These are phyloP conservation scores for Periconia macrospinosa DNA, from an alignment of 2,329 filamentous ascomycete species.

Conservation along the genomic window DNA sequence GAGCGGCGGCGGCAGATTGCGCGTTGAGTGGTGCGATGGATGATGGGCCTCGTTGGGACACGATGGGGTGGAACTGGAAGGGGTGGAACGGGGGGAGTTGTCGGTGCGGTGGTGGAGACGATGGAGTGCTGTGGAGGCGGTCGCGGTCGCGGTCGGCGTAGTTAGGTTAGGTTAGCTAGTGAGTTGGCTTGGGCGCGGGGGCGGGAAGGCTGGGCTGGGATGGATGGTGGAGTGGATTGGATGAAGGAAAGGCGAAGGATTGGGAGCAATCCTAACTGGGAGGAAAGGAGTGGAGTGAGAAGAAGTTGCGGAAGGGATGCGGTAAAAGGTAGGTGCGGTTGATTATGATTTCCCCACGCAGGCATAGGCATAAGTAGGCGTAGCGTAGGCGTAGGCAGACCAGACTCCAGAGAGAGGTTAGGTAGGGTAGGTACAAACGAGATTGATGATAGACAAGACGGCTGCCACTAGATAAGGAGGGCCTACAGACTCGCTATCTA, in stretches of 20 bases:
- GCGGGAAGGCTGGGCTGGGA: not conserved
- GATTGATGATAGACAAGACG: no score
- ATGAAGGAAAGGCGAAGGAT: slow-evolving; percentile 10
- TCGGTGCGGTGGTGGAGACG: not conserved
- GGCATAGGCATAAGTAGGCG: no score
- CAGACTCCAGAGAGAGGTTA: no score
- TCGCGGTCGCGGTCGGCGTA: not conserved
- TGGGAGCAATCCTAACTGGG: no score
- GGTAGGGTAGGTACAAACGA: no score
- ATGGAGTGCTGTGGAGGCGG: not conserved
- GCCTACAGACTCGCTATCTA: no score
- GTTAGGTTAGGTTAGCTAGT: no score
- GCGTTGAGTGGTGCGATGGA: not conserved
- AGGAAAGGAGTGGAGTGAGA: not conserved
- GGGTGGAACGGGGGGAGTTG: not conserved
- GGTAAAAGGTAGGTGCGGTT: not conserved
- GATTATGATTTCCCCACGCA: no score
- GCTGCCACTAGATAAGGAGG: no score
- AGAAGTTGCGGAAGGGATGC: not conserved
- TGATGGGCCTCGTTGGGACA: not conserved
- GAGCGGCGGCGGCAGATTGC: not conserved
- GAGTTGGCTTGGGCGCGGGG: no score
- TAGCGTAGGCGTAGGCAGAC: no score
- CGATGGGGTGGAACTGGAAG: not conserved
- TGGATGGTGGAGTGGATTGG: not conserved